Base-by-base conservation (phyloP, 768 basidiomycete species). In the Lyophyllum atratum region DNA sequence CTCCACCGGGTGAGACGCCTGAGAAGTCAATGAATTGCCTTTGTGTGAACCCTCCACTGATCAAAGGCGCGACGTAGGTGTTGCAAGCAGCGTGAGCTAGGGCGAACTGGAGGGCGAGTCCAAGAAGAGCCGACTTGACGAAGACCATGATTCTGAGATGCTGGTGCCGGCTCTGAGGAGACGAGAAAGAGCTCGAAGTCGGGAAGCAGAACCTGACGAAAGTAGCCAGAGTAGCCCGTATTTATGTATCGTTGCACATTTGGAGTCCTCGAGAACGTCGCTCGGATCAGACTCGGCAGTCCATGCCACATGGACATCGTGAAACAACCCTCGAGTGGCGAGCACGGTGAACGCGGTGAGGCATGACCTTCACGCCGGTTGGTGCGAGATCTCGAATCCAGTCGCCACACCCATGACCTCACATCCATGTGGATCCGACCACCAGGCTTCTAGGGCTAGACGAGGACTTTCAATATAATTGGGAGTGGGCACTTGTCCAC, bases 31-130 rank as follows among this genome's bases (percentile, higher is more conserved):
- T 65, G 21, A 64, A 68, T 9, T 57, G 54, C 34, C 63, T 59
- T 44, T 66, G 52, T 22, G 64, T 66, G 49, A 72, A 73, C 11
- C 69, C 70, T 19, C 72, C 70, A 26, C 66, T 14, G 26, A 73
- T 57, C 24, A 63, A 66, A 33, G 66, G 56, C 12, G 69, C 66
- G 15, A 63, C 59, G 52, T 71, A 72, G 31, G 66, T 70, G 42
- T 61, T 56, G 45, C 71, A 71, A 21, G 66, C 66, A 19, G 52
- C 60, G 14, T 25, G 45, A 48, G 42, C 56, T 10, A 54, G 4
- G 21, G 52, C 44, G 15, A 52, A 26, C 26, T 40, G 53, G 10
- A 33, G 40, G 40, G 40, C 51, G 22, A 52, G n/a, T 28, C 40
- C 42, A n/a, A 52, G 40, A 7, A 52, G 39, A 43, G 28, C 37